Conservation (phyloP, 2,329 filamentous ascomycete species). For the Cladosporium sp. region DNA sequence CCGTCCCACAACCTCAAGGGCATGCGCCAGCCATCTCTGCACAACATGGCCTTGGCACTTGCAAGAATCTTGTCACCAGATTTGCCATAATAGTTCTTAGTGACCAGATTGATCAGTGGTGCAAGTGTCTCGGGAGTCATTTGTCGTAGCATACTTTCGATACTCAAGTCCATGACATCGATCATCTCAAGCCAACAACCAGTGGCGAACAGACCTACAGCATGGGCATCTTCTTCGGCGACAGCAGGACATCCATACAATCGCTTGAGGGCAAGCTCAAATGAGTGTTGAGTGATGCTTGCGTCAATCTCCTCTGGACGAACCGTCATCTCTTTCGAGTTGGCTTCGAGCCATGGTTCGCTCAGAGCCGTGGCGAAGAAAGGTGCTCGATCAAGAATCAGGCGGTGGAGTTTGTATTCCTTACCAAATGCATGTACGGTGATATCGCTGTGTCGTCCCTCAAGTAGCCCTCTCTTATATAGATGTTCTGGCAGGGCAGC, state of each 20-base stretch:
- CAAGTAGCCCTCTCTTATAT: slow-evolving; percentile 48
- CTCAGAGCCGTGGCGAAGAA: slow-evolving; percentile 54
- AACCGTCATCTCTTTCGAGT: slow-evolving; percentile 48
- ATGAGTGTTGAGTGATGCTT: slow-evolving; percentile 50
- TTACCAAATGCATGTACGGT: slow-evolving; percentile 50
- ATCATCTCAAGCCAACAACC: slow-evolving; percentile 58
- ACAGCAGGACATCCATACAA: slow-evolving; percentile 49
- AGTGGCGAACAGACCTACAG: slow-evolving; percentile 53
- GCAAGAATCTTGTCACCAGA: slow-evolving; percentile 53
- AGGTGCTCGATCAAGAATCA: slow-evolving; percentile 53
- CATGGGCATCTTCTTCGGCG: slow-evolving; percentile 48
- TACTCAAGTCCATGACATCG: slow-evolving; percentile 50
- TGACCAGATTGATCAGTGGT: slow-evolving; percentile 50
- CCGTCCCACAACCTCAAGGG: slow-evolving; percentile 52
- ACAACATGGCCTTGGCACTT: slow-evolving; percentile 56
- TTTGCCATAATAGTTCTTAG: slow-evolving; percentile 53
- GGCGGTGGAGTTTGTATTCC: slow-evolving; percentile 50
- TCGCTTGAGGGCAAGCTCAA: slow-evolving; percentile 52
- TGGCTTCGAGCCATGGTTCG: slow-evolving; percentile 54
- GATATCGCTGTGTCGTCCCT: slow-evolving; percentile 53
- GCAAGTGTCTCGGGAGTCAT: slow-evolving; percentile 49
- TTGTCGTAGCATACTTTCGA: slow-evolving; percentile 52
- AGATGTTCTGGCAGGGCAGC: slow-evolving; percentile 47
- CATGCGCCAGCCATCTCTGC: slow-evolving; percentile 56
- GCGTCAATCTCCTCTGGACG: slow-evolving; percentile 52